Evolutionary conservation across 352 stramenopile species (phyloP), one percentile per base, ranked within the genome.

Genomic region (Phytophthora citrophthora): DNA sequence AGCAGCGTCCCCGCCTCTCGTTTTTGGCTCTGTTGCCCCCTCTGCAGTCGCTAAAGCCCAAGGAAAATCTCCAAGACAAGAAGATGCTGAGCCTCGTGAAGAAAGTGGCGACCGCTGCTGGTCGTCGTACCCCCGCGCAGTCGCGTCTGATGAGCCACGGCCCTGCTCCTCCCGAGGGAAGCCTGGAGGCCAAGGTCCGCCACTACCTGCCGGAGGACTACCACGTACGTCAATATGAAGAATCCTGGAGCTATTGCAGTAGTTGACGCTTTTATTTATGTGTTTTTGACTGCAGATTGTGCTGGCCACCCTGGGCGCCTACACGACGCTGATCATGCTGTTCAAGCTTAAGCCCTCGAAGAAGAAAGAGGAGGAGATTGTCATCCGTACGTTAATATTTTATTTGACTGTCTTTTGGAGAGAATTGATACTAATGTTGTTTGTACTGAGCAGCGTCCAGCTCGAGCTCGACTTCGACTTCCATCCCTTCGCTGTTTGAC

Each of bases 271-370:
- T 51, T 49, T 13, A 29, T 46, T 34, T 20, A 20, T 20, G 40
- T 9, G 6, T 50, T 20, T 46, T 18, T 10, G 23, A 6, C 10
- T 15, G 47, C 31, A 95, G 88, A 94, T 95, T 54, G 88, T 95
- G 70, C 52, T 94, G 64, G 86, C 86, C 18, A 94, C 86, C 6
- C 68, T 95, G 27, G 88, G 88, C 53, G 79, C 88, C 56, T 95
- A 95, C 79, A 77, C 86, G 65, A 83, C 77, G 38, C 54, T 95
- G 53, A 85, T 91, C 64, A 76, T 92, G 53, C 69, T 91, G 34
- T 90, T 93, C 75, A 95, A 95, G 83, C 74, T 91, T 38, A 92
- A 91, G 77, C 84, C 84, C 27, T 91, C 83, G 11, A 89, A 89
- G 76, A 92, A 92, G 74, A 73, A 81, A 47, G 78, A 91, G 45